Evolutionary conservation across 345 rosid genomes (phyloP), one percentile per base, ranked within the genome.

Genomic region (Bruguiera gymnorhiza): DNA sequence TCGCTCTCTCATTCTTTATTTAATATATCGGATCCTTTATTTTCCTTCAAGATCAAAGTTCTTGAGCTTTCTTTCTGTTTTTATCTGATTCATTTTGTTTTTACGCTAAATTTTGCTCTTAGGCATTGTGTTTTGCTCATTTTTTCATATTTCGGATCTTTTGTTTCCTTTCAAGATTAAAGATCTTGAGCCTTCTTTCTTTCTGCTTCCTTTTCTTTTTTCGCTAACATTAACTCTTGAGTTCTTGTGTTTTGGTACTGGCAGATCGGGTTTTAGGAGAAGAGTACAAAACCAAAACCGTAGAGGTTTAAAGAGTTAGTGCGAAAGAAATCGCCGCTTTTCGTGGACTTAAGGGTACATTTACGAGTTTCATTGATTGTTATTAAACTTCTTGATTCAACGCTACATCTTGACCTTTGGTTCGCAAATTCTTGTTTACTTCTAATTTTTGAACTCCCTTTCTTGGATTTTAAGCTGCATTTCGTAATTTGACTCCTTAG

Each of bases 331-430:
- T 94, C 27, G 96, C 89, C 7, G 75, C 85, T 11, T 93, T 94
- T 73, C 81, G 90, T 23, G 97, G 98, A 63, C 89, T 94, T 71
- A 94, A 94, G 65, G 98, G 98, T 88, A 80, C 21, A 27, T 18
- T 53, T 63, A 10, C 23, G 57, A 5, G 11, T 10, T 76, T 58
- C 23, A 24, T 39, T 63, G 36, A 10, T 9, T 21, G 31, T 39
- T 24, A 53, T 29, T 32, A 32, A 32, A 32, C 34, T 32, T 32
- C 6, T 32, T 32, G 34, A 0, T 32, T 32, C 34, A 32, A 32
- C 7, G 6, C 34, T 32, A 32, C 34, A 32, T 32, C 34, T 32
- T 6, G 34, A 32, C 34, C 34, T 32, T 32, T 32, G 34, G 34
- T 5, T 32, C 34, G 34, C 34, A 32, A 32, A 32, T 32, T 32